Evolutionary conservation across 495 filamentous ascomycete species (phyloP), one percentile per base, ranked within the genome.

Genomic region (Tuber magnatum): DNA sequence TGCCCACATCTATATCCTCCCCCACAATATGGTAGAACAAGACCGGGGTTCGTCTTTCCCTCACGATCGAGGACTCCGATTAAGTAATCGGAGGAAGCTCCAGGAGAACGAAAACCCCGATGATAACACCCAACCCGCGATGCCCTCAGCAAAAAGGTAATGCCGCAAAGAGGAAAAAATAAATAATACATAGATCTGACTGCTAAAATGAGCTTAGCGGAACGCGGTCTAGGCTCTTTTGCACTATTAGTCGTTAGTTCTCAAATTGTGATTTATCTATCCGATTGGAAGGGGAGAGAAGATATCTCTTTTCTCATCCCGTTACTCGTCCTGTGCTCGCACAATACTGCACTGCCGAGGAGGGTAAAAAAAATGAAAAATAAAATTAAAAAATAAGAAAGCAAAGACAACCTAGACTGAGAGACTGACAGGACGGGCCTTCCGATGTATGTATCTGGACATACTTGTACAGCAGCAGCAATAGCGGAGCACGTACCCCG

Each of bases 251-350:
- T 32, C 32, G 28, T 35, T 65, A 35, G 32, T 35, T 35, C 56
- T 35, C 14, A 65, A 65, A 65, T 65, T 65, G 56, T 65, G 56
- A 65, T 65, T 65, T 65, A 65, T 20, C 56, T 1, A 65, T 65
- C 56, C 28, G 56, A 65, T 65, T 65, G 56, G 56, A 20, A 65
- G 56, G 56, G 28, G 32, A 65, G 28, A 16, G 32, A 35, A 65
- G 56, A 35, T 65, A 65, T 65, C 56, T 35, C 14, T 35, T 61
- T 56, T 32, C 16, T 65, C 28, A 65, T 65, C 56, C 32, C 32
- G 56, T 35, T 65, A 35, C 28, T 40, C 39, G 39, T 40, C 3
- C 39, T 65, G 14, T 35, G 56, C 28, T 32, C 56, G 56, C 2
- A 65, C 56, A 35, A 12, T 32, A 65, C 28, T 35, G 28, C 56